Base-by-base conservation (phyloP, 164 flowering plant species). In the Tetracentron sinense region DNA sequence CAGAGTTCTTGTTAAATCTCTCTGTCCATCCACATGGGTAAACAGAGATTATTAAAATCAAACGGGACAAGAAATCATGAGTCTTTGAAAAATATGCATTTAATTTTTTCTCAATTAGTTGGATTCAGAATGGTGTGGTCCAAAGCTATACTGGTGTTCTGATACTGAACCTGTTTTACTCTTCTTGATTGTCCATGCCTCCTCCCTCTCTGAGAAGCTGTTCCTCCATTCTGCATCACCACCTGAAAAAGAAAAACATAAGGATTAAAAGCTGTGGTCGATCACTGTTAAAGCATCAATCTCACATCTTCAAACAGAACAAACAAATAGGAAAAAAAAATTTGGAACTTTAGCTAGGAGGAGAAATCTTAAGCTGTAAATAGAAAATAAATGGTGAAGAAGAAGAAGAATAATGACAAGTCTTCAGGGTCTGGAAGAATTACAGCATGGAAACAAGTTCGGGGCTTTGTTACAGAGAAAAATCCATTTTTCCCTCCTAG, bases 121-220 rank as follows among this genome's bases (percentile, higher is more conserved):
- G 30, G 42, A 23, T 33, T 38, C 20, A 28, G 21, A 54, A 42
- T 7, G 21, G 29, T 1, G 57, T 58, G 67, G 67, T 50, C 58
- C 72, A 63, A 68, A 48, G 58, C 42, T 28, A 62, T 12, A 62
- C 2, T n/a, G 65, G 5, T 52, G 42, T 46, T n/a, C 28, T 22
- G 38, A 35, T 63, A 35, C 28, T 25, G 31, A 56, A 90, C 97
- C 94, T 72, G 89, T 90, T 78, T 75, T 88, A 72, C 85, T 90
- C 75, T 86, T 90, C 80, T 88, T 90, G 71, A 84, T 71, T 16
- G 85, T 79, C 74, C 76, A 76, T 44, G 89, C 79, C 60, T 86
- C n/a, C n/a, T n/a, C 97, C 67, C 90, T 85, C 69, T 86, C 94
- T 27, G 94, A 81, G 76, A 81, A 81, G 79, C 92, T 90, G 60